These are phyloP conservation scores for Bocquillonia castaneifolia DNA, from an alignment of 441 rosid species.

Conservation along the genomic window DNA sequence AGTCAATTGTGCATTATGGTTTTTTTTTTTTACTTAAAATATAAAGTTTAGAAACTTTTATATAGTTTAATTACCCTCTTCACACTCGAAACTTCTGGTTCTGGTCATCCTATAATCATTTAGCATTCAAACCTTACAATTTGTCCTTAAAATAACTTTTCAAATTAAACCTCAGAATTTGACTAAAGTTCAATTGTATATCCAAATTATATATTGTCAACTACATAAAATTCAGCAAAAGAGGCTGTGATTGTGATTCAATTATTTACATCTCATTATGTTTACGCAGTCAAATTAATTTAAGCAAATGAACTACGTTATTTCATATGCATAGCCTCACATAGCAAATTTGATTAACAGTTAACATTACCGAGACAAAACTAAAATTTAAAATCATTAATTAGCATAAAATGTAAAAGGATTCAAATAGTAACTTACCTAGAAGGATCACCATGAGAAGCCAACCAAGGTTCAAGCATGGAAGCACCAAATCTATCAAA, in stretches of 20 bases:
- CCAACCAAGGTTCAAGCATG: conserved; percentile 96
- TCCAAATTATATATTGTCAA: neutral
- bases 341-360: neutral
- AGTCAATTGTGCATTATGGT: too few relatives aligned
- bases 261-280: neutral
- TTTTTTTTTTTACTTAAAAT: too few relatives aligned
- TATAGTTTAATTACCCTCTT: too few relatives aligned
- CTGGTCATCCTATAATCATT: neutral
- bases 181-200: neutral
- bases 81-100: neutral
- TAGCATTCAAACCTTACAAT: neutral
- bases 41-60: too few relatives aligned
- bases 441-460: conserved; percentile 88
- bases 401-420: neutral
- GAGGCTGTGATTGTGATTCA: neutral
- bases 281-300: too few relatives aligned
- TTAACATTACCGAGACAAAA: neutral
- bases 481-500: conserved; percentile 83
- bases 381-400: neutral
- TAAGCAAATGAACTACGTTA: neutral
- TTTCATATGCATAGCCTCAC: neutral
- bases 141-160: neutral
- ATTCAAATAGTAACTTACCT: conserved; percentile 39
- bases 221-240: neutral
- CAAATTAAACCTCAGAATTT: neutral